Evolutionary conservation across 176 grass and related monocot species (phyloP), one percentile per base, ranked within the genome.

Genomic region (Saccharum spontaneum): DNA sequence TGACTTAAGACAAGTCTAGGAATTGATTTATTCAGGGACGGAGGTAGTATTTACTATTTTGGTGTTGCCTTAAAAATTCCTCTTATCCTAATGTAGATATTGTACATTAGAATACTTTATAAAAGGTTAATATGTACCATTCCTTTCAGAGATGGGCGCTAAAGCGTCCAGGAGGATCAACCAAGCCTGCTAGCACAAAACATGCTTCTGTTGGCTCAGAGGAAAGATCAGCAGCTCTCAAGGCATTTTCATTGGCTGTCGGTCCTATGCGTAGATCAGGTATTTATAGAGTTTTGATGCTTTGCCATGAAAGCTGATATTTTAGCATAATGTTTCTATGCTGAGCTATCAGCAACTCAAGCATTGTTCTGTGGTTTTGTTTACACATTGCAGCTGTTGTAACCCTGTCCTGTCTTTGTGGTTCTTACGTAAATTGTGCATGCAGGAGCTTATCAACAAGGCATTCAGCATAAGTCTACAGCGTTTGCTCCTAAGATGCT

Each of bases 61-160:
- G 60, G 59, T 37, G 50, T 33, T 71, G 50, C 60, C 26, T 84
- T 75, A 59, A 28, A 16, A 50, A 67, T 33, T 70, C 28, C 18
- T 63, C 22, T 75, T 54, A n/a, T 73, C 59, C 59, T 65, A 9
- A 38, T 49, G 6, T 74, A 63, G 23, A 50, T 75, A 26, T 26
- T 33, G 62, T 4, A 59, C 16, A 18, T 26, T 76, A 40, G 80
- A 69, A 3, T 50, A 69, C 9, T 69, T 50, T 30, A 17, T 44
- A 76, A 80, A 24, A 26, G 20, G 22, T 38, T 87, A 79, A 77
- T 39, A 22, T 79, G 9, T 49, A 17, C 76, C 82, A 37, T 71
- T 80, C 14, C 83, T 79, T 89, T 83, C 89, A 99, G 97, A 92
- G 97, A 92, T 99, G 97, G 97, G 59, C 41, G 5, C 24, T 85